Base-by-base conservation (phyloP, 1,139 yeast genomes). In the Pneumocystis canis region DNA sequence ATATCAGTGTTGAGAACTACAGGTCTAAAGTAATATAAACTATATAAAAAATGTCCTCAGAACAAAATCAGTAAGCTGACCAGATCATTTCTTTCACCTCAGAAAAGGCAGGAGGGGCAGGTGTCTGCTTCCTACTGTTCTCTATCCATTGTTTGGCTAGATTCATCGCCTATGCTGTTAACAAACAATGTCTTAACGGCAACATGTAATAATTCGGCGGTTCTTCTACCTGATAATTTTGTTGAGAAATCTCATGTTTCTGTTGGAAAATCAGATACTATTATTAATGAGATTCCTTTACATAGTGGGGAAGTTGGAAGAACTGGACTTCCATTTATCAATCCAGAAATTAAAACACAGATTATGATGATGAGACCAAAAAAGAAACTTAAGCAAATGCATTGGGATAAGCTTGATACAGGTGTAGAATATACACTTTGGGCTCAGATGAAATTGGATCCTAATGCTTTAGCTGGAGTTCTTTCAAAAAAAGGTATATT, bases 331-430 rank as follows among this genome's bases (percentile, higher is more conserved):
- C 63, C 65, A 3, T 57, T 64, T 40, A 59, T 64, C 28, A 47
- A 56, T 39, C 63, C 65, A 5, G 64, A 62, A 31, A 59, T 58
- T 30, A 57, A 58, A 37, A 60, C 58, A 16, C 58, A 57, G 28
- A 57, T 60, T 18, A 58, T 35, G 47, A 67, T 69, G 7, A 65
- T 70, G 37, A 77, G 85, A 63, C 87, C 94, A 3, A 80, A 80
- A 63, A 76, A 81, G 20, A 85, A 84, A 67, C 78, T 92, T 69
- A 92, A 90, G 73, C 97, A 90, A 71, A 84, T 92, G 79, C 98
- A 92, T 72, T 92, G 97, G 97, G 96, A 90, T 68, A 87, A 83
- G 71, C 78, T 92, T 59, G 70, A 68, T 20, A 78, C 79, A 60
- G 71, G 75, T 41, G 83, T 88, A 59, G 81, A 84, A 58, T 80